Conservation (phyloP, 371 early-diverging fungal species). For the Rhizopus sp. region DNA sequence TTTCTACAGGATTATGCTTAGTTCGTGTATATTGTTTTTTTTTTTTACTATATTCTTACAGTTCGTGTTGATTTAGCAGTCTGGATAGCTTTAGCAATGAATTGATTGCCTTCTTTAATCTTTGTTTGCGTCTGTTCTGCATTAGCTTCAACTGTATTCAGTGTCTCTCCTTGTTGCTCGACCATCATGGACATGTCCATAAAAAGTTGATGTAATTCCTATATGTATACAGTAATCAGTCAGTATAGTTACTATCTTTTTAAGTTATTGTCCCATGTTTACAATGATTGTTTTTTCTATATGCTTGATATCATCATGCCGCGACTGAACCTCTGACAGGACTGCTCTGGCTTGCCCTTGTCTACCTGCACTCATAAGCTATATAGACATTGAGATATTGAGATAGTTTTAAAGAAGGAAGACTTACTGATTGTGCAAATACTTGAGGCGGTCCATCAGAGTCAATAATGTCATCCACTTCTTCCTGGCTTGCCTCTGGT, state of each 20-base stretch:
- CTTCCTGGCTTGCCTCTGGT: constrained; percentile 76
- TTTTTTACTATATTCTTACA: constrained; percentile 6
- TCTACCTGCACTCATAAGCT: constrained; percentile 60
- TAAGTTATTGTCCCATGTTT: not conserved
- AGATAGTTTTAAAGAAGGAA: not conserved
- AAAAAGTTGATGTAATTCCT: constrained; percentile 85
- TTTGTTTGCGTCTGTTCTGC: constrained; percentile 60
- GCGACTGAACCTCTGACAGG: constrained; percentile 76
- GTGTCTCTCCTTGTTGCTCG: constrained; percentile 69
- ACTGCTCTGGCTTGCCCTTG: constrained; percentile 74
- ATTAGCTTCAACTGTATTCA: constrained; percentile 69
- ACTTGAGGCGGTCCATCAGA: constrained; percentile 67
- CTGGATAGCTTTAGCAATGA: constrained; percentile 63
- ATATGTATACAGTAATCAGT: not conserved
- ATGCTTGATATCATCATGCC: constrained; percentile 80
- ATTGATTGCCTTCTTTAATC: constrained; percentile 66
- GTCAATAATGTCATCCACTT: constrained; percentile 74
- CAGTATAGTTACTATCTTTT: not conserved
- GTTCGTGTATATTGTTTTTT: not conserved
- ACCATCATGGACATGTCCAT: constrained; percentile 85
- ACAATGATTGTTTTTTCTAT: constrained; percentile 81
- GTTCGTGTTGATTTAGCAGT: constrained; percentile 70
- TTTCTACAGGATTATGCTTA: constrained; percentile 23
- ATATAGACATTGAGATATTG: not conserved
- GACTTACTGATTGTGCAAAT: constrained; percentile 78